Evolutionary conservation across 1,139 yeast genomes (phyloP).

Genomic region (Yamadazyma diospyri): DNA sequence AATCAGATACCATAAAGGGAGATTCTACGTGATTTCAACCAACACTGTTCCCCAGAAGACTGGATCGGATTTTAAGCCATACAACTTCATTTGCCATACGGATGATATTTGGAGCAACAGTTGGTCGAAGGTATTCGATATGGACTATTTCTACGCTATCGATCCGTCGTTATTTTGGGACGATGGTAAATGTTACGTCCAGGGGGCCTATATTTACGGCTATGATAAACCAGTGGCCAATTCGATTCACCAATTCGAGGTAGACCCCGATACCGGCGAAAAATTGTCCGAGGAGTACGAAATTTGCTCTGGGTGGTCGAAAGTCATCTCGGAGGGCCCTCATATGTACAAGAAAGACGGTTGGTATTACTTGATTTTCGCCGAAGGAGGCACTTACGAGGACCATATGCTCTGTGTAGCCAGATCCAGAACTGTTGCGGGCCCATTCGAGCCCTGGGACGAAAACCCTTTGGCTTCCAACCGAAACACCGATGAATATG

Average conservation of each 20-base stretch:
- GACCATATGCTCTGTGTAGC: constrained; percentile 12
- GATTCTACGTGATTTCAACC: constrained; percentile 10
- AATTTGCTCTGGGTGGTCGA: constrained; percentile 12
- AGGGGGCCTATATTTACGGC: constrained; percentile 11
- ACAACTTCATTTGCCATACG: constrained; percentile 10
- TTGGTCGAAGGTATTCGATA: constrained; percentile 9
- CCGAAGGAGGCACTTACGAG: constrained; percentile 11
- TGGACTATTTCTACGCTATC: constrained; percentile 11
- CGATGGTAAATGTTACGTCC: constrained; percentile 11
- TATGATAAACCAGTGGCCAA: constrained; percentile 11
- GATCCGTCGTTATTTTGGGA: constrained; percentile 10
- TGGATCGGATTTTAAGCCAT: constrained; percentile 8
- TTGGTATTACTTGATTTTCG: constrained; percentile 10
- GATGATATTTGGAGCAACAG: constrained; percentile 11
- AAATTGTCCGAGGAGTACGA: constrained; percentile 10
- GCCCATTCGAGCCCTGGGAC: constrained; percentile 10
- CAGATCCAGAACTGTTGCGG: constrained; percentile 8
- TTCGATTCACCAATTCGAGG: constrained; percentile 10
- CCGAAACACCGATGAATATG: constrained; percentile 8
- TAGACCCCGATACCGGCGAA: constrained; percentile 11
- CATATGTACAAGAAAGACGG: constrained; percentile 10
- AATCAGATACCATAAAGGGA: constrained; percentile 10
- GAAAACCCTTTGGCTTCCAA: constrained; percentile 10
- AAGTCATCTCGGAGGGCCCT: constrained; percentile 11
- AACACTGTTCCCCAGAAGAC: constrained; percentile 7